Evolutionary conservation across 805 yeast species (phyloP).

Genomic region (Sugiyamaella smithiae): DNA sequence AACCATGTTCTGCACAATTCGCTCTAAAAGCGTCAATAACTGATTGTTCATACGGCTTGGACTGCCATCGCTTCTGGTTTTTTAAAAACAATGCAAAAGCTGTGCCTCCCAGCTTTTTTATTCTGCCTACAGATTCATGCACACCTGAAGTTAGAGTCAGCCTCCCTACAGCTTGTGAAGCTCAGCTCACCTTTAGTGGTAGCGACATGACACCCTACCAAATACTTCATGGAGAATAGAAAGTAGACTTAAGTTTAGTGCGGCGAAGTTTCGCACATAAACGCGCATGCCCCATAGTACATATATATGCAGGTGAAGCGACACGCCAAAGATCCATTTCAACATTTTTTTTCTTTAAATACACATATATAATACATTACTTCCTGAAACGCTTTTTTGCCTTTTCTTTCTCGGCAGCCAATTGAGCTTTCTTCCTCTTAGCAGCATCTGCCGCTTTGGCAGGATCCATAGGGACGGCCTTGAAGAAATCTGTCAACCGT

Average conservation of each 20-base stretch:
- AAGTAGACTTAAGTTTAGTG: too few species aligned
- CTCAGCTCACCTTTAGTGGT: conserved; percentile 62
- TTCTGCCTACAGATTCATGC: conserved; percentile 62
- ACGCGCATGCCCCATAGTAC: too few species aligned
- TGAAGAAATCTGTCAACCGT: conserved; percentile 87
- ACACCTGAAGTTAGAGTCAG: conserved; percentile 37
- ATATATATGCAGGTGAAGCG: too few species aligned
- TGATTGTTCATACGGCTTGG: conserved; percentile 67
- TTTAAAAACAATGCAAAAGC: conserved; percentile 89
- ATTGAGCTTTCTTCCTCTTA: conserved; percentile 21
- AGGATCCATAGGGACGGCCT: conserved; percentile 55
- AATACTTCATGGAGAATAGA: conserved; percentile 8
- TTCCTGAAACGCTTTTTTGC: conserved; percentile 16
- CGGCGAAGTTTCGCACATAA: too few species aligned
- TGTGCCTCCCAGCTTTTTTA: conserved; percentile 59
- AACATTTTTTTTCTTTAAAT: too few species aligned
- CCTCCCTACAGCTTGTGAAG: neutral
- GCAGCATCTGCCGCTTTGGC: conserved; percentile 27
- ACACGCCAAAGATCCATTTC: too few species aligned
- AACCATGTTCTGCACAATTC: conserved; percentile 60
- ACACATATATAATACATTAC: too few species aligned
- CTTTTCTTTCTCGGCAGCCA: conserved; percentile 10
- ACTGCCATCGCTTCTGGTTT: conserved; percentile 87
- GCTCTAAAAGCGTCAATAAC: conserved; percentile 66
- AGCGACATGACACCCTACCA: conserved; percentile 86